Evolutionary conservation across 2,329 filamentous ascomycete genomes (phyloP).

Genomic region (Pseudomassariella vexata): DNA sequence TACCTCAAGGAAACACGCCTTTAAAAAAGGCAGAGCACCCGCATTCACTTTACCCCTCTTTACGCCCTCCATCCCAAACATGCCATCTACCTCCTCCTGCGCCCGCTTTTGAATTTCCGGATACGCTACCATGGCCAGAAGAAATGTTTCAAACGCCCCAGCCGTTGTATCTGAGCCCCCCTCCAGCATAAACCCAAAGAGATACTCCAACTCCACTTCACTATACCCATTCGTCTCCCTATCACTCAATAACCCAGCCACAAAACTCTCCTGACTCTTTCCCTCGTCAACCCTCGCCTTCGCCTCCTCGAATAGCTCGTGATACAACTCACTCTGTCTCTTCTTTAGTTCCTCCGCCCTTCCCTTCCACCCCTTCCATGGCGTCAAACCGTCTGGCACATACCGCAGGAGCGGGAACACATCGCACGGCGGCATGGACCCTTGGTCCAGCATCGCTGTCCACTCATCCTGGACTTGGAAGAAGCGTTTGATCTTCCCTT

Average conservation of each 20-base stretch:
- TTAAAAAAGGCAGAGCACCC: constrained; percentile 33
- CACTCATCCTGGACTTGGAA: constrained; percentile 13
- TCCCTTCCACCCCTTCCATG: constrained; percentile 14
- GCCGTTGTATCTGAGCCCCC: constrained; percentile 38
- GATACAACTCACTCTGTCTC: constrained; percentile 12
- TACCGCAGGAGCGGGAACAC: constrained; percentile 14
- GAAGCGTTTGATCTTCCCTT: constrained; percentile 8
- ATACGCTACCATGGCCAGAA: constrained; percentile 39
- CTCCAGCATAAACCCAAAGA: constrained; percentile 29
- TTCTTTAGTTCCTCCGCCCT: constrained; percentile 6
- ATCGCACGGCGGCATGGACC: constrained; percentile 12
- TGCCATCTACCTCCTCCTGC: constrained; percentile 32
- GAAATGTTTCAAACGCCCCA: constrained; percentile 32
- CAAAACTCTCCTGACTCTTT: constrained; percentile 9
- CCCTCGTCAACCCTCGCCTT: constrained; percentile 9
- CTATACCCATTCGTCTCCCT: not conserved
- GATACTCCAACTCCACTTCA: constrained; percentile 20
- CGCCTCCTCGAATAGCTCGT: constrained; percentile 9
- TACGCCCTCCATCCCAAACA: constrained; percentile 32
- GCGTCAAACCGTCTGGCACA: constrained; percentile 15
- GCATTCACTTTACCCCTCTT: constrained; percentile 30
- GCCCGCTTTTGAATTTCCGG: constrained; percentile 34
- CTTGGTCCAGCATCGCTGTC: constrained; percentile 8
- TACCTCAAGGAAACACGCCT: constrained; percentile 35
- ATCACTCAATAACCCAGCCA: constrained; percentile 7